These are phyloP conservation scores for Trametes versicolor DNA, from an alignment of 1,284 basidiomycete species.

Conservation along the genomic window DNA sequence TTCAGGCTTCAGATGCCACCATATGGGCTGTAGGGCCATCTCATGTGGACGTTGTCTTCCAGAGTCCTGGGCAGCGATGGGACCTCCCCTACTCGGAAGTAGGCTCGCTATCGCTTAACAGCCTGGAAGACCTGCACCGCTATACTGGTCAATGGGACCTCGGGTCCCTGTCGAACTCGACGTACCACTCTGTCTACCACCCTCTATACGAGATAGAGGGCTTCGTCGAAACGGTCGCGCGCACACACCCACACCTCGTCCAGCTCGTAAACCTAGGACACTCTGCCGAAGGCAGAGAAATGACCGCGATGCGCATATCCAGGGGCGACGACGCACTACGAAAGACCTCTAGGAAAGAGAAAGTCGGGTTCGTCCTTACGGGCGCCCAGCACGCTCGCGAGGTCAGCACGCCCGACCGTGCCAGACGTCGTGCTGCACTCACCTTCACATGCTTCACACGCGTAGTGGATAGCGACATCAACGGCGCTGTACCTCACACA, in stretches of 20 bases:
- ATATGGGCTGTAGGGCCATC: constrained; percentile 43
- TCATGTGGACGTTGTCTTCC: constrained; percentile 37
- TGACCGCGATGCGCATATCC: constrained; percentile 60
- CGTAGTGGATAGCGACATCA: constrained; percentile 83
- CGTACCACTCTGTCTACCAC: constrained; percentile 64
- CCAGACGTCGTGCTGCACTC: not conserved
- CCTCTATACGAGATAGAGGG: constrained; percentile 60
- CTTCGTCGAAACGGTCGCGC: constrained; percentile 59
- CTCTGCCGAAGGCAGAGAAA: constrained; percentile 63
- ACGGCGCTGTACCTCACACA: constrained; percentile 81
- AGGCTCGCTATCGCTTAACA: constrained; percentile 13
- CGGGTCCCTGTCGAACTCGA: constrained; percentile 45
- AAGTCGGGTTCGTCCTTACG: constrained; percentile 71
- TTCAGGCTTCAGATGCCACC: constrained; percentile 39
- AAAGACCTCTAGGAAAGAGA: constrained; percentile 33
- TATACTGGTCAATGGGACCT: constrained; percentile 39
- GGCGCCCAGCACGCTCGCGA: constrained; percentile 81
- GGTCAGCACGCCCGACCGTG: constrained; percentile 17
- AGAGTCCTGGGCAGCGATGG: not conserved
- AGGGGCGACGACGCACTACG: constrained; percentile 28
- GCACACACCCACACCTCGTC: constrained; percentile 53
- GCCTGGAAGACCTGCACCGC: constrained; percentile 3
- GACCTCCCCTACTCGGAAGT: constrained; percentile 14
- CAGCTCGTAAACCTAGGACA: constrained; percentile 58
- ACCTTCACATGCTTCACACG: not conserved